Percentiles rank a stretch among this genome's conserved stretches.
Conservation (phyloP, 106 monocot genomes). For the Posidonia australis region DNA sequence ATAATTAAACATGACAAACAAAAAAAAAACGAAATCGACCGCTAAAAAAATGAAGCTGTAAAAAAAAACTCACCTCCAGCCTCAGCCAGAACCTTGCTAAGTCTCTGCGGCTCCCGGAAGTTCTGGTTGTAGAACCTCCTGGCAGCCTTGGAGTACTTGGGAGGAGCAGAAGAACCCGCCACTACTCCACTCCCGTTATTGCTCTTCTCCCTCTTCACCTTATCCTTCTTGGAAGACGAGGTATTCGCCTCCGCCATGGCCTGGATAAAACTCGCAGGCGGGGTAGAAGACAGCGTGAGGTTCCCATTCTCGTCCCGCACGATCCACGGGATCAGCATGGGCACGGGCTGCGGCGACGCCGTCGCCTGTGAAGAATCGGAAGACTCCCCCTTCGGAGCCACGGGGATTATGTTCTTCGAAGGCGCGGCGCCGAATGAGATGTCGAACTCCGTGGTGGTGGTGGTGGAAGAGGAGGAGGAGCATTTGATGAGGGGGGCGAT, state of each 20-base stretch:
- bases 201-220: slow-evolving; percentile 3
- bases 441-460: slow-evolving; percentile 42
- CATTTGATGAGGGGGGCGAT: not conserved
- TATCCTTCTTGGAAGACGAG: slow-evolving; percentile 20
- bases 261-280: slow-evolving; percentile 59
- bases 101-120: slow-evolving; percentile 65
- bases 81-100: slow-evolving; percentile 75
- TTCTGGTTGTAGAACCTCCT: slow-evolving; percentile 89
- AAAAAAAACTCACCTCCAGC: slow-evolving; percentile 59
- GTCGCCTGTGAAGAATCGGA: slow-evolving; percentile 13
- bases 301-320: slow-evolving; percentile 52
- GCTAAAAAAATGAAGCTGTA: not conserved
- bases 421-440: slow-evolving; percentile 41
- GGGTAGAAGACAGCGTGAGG: slow-evolving; percentile 36
- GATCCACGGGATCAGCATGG: slow-evolving; percentile 65
- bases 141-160: slow-evolving; percentile 86
- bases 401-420: not conserved
- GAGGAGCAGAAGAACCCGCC: slow-evolving; percentile 13
- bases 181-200: slow-evolving; percentile 6
- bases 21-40: too few relatives aligned
- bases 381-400: slow-evolving; percentile 9
- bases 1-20: too few relatives aligned
- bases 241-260: slow-evolving; percentile 40
- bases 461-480: slow-evolving; percentile 21
- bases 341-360: slow-evolving; percentile 9